Evolutionary conservation across 2,329 filamentous ascomycete genomes (phyloP), one percentile per base, ranked within the genome.

Genomic region (Alternaria hordeiaustralica): DNA sequence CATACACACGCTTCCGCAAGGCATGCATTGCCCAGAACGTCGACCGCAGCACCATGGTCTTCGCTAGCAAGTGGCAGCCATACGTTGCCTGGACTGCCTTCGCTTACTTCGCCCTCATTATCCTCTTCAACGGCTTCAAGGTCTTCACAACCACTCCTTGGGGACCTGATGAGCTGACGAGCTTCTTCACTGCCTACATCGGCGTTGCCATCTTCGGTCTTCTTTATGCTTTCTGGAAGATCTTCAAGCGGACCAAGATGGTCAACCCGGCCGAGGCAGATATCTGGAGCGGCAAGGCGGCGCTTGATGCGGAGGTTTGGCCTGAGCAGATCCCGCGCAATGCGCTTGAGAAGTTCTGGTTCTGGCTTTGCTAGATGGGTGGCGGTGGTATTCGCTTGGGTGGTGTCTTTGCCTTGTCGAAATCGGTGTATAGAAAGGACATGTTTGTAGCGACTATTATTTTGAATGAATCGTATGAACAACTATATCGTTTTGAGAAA

Each of bases 141-240:
- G 91, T 91, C 1, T 93, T 93, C 68, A 82, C 79, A 26, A 69
- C 72, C 49, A 76, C 67, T 55, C 78, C 75, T 2, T 87, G 83
- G 77, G 75, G 68, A 50, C 43, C 68, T 8, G 65, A 68, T 26
- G 28, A 76, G 67, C 74, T 83, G 9, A 79, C 83, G 47, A 79
- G 79, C 25, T 87, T 87, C 69, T 76, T 87, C 53, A 86, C 84
- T 0, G 82, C 82, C 3, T 86, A 86, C 65, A 79, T 85, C n/a
- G 83, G 83, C 6, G 62, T 80, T 28, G 66, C 68, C 9, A 79
- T 81, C 60, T 80, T 73, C 74, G 69, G 82, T 13, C 75, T 79
- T 7, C 79, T 86, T 9, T 92, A 86, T 70, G 65, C 85, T 12
- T 84, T 87, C 49, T 92, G 89, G 87, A 92, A 93, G 77, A 76